These are phyloP conservation scores for Rutstroemia sp. DNA, from an alignment of 2,329 filamentous ascomycete species.

Conservation along the genomic window DNA sequence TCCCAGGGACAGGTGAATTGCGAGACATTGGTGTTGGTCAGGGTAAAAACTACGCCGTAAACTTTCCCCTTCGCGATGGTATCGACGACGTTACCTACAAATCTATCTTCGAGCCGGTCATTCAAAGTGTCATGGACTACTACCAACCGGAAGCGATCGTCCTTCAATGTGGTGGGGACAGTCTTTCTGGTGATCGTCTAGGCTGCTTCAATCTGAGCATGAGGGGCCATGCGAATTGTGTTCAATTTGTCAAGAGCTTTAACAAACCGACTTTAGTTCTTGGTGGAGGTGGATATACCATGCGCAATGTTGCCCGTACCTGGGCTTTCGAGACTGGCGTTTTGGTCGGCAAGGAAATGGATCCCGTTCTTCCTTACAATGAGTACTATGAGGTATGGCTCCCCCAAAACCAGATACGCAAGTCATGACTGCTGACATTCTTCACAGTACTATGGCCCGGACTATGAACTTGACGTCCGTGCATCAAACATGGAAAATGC, in stretches of 20 bases:
- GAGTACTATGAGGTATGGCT: slow-evolving; percentile 77
- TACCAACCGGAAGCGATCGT: slow-evolving; percentile 91
- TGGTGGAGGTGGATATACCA: slow-evolving; percentile 93
- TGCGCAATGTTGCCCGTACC: slow-evolving; percentile 90
- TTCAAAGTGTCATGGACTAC: slow-evolving; percentile 76
- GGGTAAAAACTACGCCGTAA: slow-evolving; percentile 84
- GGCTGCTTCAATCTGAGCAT: slow-evolving; percentile 98
- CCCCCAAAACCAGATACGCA: slow-evolving; percentile 37
- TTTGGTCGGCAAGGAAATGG: slow-evolving; percentile 76
- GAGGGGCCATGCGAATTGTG: slow-evolving; percentile 89
- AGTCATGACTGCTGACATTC: slow-evolving; percentile 13
- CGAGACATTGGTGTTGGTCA: slow-evolving; percentile 80
- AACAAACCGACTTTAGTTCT: slow-evolving; percentile 82
- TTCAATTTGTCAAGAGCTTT: slow-evolving; percentile 84
- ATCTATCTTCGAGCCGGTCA: slow-evolving; percentile 85
- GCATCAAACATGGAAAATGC: slow-evolving; percentile 87
- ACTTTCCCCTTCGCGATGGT: slow-evolving; percentile 85
- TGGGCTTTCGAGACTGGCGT: slow-evolving; percentile 97
- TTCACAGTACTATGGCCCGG: slow-evolving; percentile 74
- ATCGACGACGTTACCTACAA: slow-evolving; percentile 88
- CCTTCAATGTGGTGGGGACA: slow-evolving; percentile 92
- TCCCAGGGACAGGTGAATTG: slow-evolving; percentile 84
- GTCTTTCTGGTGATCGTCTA: slow-evolving; percentile 84
- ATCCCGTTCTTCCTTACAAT: slow-evolving; percentile 81
- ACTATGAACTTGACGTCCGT: slow-evolving; percentile 85